These are phyloP conservation scores for Neopestalotiopsis sp. DNA, from an alignment of 2,329 filamentous ascomycete species.

Conservation along the genomic window DNA sequence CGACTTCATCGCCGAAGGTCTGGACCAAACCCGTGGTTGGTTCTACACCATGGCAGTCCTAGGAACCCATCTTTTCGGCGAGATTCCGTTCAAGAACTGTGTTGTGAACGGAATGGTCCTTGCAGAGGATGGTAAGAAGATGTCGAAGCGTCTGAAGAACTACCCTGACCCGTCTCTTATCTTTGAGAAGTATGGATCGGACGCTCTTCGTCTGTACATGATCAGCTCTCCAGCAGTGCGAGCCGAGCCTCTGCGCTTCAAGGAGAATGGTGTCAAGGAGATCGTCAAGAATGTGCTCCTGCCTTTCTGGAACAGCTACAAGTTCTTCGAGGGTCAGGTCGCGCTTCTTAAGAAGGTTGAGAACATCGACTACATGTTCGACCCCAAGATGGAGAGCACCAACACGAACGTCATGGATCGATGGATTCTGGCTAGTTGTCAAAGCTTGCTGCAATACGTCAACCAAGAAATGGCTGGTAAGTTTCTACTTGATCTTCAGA, in stretches of 20 bases:
- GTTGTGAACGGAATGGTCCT: slow-evolving; percentile 96
- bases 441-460: slow-evolving; percentile 88
- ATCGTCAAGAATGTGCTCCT: slow-evolving; percentile 90
- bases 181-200: slow-evolving; percentile 87
- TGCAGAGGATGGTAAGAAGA: slow-evolving; percentile 96
- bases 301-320: slow-evolving; percentile 95
- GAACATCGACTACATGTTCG: slow-evolving; percentile 76
- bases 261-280: slow-evolving; percentile 90
- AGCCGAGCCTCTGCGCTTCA: slow-evolving; percentile 88
- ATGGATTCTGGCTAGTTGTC: slow-evolving; percentile 92
- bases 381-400: slow-evolving; percentile 73
- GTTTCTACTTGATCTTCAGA: slow-evolving; percentile 32
- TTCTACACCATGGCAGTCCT: slow-evolving; percentile 93
- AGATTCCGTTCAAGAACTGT: slow-evolving; percentile 89
- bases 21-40: slow-evolving; percentile 95
- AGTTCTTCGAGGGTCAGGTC: slow-evolving; percentile 93
- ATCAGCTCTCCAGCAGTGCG: slow-evolving; percentile 96
- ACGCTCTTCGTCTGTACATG: slow-evolving; percentile 91
- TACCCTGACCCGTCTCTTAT: slow-evolving; percentile 87
- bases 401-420: slow-evolving; percentile 94
- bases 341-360: slow-evolving; percentile 85
- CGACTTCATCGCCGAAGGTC: slow-evolving; percentile 91
- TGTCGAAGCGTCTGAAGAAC: slow-evolving; percentile 97
- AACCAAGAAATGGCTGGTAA: slow-evolving; percentile 87
- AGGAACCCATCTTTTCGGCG: slow-evolving; percentile 84